These are phyloP conservation scores for Tulasnella sp. DNA, from an alignment of 768 basidiomycete genomes.

Conservation along the genomic window DNA sequence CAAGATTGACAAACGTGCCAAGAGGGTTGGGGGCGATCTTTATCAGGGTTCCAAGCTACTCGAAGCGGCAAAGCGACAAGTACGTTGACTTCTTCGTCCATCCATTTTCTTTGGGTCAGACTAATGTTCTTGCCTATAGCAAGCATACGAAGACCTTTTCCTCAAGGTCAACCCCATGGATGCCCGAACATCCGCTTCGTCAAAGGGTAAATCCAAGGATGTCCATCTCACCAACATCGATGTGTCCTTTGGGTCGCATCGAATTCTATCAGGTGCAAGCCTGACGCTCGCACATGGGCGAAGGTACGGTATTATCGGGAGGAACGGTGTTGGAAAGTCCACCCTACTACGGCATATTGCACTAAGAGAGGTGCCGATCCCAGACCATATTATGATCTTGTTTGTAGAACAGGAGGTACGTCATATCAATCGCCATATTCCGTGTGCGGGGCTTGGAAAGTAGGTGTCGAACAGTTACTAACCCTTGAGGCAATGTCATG, in stretches of 20 bases:
- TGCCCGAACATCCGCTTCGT: constrained; percentile 44
- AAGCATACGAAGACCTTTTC: constrained; percentile 98
- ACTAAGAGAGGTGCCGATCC: constrained; percentile 87
- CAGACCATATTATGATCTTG: constrained; percentile 88
- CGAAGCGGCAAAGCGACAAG: constrained; percentile 86
- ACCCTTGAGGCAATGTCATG: neutral
- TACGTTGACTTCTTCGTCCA: constrained; percentile 21
- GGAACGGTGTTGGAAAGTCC: constrained; percentile 76
- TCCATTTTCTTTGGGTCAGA: neutral
- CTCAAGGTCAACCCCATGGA: constrained; percentile 98
- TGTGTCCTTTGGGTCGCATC: constrained; percentile 90
- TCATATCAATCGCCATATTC: neutral
- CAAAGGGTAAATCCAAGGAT: constrained; percentile 94
- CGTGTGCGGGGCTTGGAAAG: constrained; percentile 1
- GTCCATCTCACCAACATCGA: constrained; percentile 92
- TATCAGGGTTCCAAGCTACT: constrained; percentile 96
- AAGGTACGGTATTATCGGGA: constrained; percentile 85
- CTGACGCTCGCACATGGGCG: constrained; percentile 82
- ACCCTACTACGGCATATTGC: constrained; percentile 91
- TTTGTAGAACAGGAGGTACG: constrained; percentile 96
- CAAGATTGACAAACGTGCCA: constrained; percentile 93
- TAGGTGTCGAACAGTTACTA: too few relatives aligned
- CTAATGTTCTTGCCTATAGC: constrained; percentile 34
- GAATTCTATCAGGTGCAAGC: constrained; percentile 80
- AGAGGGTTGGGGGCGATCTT: constrained; percentile 47